Conservation (phyloP, 305 asterid species). For the Andrographis paniculata region DNA sequence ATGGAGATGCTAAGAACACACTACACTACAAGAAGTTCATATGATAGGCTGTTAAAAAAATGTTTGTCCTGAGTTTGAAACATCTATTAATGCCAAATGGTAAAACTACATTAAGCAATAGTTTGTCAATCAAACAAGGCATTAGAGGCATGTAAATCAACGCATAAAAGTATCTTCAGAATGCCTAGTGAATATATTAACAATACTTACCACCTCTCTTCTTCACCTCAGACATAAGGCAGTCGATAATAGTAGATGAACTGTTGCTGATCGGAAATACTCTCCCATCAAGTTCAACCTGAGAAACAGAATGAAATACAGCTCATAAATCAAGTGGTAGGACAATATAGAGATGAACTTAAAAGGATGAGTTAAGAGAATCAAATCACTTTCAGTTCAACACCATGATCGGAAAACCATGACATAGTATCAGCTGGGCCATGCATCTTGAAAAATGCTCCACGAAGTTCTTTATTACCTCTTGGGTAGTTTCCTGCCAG, state of each 20-base stretch:
- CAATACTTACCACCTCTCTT: constrained; percentile 58
- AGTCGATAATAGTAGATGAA: constrained; percentile 75
- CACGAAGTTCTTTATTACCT: constrained; percentile 86
- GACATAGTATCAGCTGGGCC: constrained; percentile 90
- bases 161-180: constrained; percentile 4
- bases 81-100: constrained; percentile 9
- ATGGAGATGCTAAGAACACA: constrained; percentile 7
- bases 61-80: constrained; percentile 2
- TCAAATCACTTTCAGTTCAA: constrained; percentile 54
- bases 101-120: constrained; percentile 4
- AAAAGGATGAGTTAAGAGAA: constrained; percentile 11
- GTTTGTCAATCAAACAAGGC: constrained; percentile 1
- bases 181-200: constrained; percentile 14
- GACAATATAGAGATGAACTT: constrained; percentile 6
- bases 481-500: constrained; percentile 86
- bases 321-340: constrained; percentile 1
- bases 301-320: constrained; percentile 22
- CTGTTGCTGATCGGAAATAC: constrained; percentile 78
- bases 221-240: constrained; percentile 81
- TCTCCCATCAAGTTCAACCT: constrained; percentile 88
- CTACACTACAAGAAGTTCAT: not conserved
- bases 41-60: not conserved
- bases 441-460: constrained; percentile 74
- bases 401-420: constrained; percentile 86
- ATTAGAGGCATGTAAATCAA: constrained; percentile 7